Evolutionary conservation across 1,284 basidiomycete species (phyloP), one percentile per base, ranked within the genome.

Genomic region (Neotropicomus parvogracilis): DNA sequence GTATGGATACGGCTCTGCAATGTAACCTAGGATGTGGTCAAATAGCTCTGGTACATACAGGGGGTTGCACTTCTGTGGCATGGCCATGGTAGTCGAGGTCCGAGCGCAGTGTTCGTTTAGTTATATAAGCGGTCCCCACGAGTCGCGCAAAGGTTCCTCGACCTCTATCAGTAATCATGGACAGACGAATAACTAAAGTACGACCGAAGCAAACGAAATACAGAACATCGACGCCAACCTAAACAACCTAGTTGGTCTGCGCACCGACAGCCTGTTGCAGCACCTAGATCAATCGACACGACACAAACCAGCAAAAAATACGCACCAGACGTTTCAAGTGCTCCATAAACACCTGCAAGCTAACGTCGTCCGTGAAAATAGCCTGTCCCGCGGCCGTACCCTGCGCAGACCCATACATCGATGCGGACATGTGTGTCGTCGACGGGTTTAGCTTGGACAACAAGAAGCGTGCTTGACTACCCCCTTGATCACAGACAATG

Each of bases 301-400:
- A 10, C 19, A 26, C 21, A n/a, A 32, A 24, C 36, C n/a, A 20
- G 28, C 34, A 43, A 20, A 7, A 19, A 42, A 20, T 3, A 71
- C 84, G 59, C 59, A 86, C 90, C 74, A 95, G 70, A 61, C 91
- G 81, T 69, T 94, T 94, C 68, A 94, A 74, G 73, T 93, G 88
- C 67, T 95, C 91, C 92, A 95, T 95, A 74, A 97, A 95, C 50
- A 95, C 90, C 68, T 95, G 92, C 71, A 95, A 78, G 67, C 91
- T 95, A 52, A 99, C 95, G 70, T 99, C 97, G 70, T 99, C 97
- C 46, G 97, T 99, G 68, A 98, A 97, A 72, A 99, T 98, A 14
- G 94, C 93, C 66, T 92, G 89, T 4, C 95, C 95, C 1, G 78
- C 68, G 36, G 78, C 80, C 28, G 81, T 79, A 7, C 77, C 75